Evolutionary conservation across 2,329 filamentous ascomycete genomes (phyloP), one percentile per base, ranked within the genome.

Genomic region (Pezicula carpinea): DNA sequence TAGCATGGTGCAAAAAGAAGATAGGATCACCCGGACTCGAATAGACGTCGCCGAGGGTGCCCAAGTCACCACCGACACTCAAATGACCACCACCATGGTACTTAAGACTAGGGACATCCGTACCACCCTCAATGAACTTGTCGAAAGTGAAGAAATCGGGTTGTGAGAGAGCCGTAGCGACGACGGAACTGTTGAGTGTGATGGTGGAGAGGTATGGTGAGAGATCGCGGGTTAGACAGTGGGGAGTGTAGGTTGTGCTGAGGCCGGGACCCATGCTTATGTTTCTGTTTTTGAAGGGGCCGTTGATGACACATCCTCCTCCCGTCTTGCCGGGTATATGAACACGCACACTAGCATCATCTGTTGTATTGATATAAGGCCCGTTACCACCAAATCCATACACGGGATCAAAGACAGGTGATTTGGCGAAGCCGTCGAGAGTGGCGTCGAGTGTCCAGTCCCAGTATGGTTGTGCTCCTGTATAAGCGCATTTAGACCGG

Each of bases 241-340:
- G 64, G 5, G 64, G 64, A 44, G 52, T 59, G 31, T 67, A 61
- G 5, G 46, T 46, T 8, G 44, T 42, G 18, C 38, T 17, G 6
- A 38, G 14, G 29, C 51, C 51, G 23, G 39, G 44, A 41, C 51
- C 51, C 45, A 53, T 48, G 29, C 40, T 39, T 6, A 44, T 39
- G 18, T 23, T 39, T 10, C 47, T 6, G 17, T 43, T 45, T 15
- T 43, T 41, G 39, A 53, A 53, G 1, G 71, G 70, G 1, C 71
- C 71, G 1, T 62, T 66, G n/a, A 59, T 64, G 5, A 81, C 64
- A 54, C 75, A 80, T 3, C 76, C 76, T 49, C 17, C 46, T 39
- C 6, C 44, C 47, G 10, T 47, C 6, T 15, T 42, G 19, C 42
- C 39, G 15, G 44, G 43, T 14, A 46, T 40, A 3, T n/a, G n/a